Conservation (phyloP, 305 asterid genomes). For the Fraxinus sp. region DNA sequence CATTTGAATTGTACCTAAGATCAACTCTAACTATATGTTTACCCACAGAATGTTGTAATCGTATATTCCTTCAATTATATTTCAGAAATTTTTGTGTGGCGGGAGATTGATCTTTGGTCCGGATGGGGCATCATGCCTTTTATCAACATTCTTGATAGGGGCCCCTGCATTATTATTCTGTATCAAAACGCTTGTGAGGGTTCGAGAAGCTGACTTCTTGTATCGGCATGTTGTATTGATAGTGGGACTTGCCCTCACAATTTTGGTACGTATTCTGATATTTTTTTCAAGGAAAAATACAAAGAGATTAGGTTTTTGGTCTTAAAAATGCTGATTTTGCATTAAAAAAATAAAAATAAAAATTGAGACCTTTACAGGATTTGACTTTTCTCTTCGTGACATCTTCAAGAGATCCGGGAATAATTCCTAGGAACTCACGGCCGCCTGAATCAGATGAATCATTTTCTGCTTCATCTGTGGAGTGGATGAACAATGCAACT, state of each 20-base stretch:
- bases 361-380: constrained; percentile 42
- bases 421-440: constrained; percentile 67
- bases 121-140: constrained; percentile 61
- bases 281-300: background rate
- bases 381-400: constrained; percentile 75
- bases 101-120: constrained; percentile 95
- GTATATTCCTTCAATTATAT: background rate
- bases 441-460: constrained; percentile 54
- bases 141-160: constrained; percentile 67
- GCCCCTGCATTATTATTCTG: constrained; percentile 74
- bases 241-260: constrained; percentile 54
- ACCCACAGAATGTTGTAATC: background rate
- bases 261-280: constrained; percentile 47
- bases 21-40: background rate
- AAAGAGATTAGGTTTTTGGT: background rate
- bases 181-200: constrained; percentile 43
- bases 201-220: constrained; percentile 36
- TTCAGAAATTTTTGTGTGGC: constrained; percentile 81
- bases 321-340: background rate
- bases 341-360: background rate
- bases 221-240: constrained; percentile 46
- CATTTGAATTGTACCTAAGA: background rate
- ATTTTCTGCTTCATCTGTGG: constrained; percentile 44
- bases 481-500: constrained; percentile 52
- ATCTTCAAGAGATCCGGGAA: constrained; percentile 76